phyloP scores from a whole-genome alignment of 768 basidiomycete genomes.

The Fibroporia radiculosa region DNA sequence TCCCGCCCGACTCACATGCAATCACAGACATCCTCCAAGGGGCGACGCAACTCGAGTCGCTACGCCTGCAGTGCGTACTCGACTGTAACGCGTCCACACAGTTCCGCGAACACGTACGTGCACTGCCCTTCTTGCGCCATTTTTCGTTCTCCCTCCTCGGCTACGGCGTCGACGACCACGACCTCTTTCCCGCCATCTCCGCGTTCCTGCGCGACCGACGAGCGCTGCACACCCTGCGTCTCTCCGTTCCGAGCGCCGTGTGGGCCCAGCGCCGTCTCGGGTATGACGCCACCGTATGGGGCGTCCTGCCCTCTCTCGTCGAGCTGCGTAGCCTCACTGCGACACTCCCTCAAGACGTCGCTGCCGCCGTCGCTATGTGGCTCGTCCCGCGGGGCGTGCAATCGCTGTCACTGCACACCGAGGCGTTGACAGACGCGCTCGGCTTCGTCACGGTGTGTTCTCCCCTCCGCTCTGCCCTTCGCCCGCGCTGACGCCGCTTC shows the following conservation, averaged over 20 bases:
- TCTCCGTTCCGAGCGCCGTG: slow-evolving; percentile 26
- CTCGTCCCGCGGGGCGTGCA: slow-evolving; percentile 41
- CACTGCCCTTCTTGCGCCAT: slow-evolving; percentile 57
- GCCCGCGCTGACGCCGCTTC: neutral
- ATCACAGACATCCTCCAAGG: slow-evolving; percentile 53
- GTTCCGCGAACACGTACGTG: slow-evolving; percentile 34
- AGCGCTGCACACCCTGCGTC: slow-evolving; percentile 43
- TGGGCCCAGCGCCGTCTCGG: slow-evolving; percentile 49
- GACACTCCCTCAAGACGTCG: slow-evolving; percentile 56
- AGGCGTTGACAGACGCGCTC: slow-evolving; percentile 18
- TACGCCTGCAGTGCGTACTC: slow-evolving; percentile 47
- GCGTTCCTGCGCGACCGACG: slow-evolving; percentile 55
- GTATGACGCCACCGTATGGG: slow-evolving; percentile 66
- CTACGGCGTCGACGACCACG: slow-evolving; percentile 37
- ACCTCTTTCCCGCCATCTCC: slow-evolving; percentile 61
- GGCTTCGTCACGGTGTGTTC: slow-evolving; percentile 19
- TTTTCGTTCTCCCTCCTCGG: slow-evolving; percentile 40
- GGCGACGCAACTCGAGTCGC: slow-evolving; percentile 56
- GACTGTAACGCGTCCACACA: slow-evolving; percentile 40
- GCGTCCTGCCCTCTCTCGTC: slow-evolving; percentile 52
- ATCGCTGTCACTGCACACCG: slow-evolving; percentile 21
- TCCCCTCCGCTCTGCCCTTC: neutral
- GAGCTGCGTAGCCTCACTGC: slow-evolving; percentile 49
- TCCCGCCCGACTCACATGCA: slow-evolving; percentile 40
- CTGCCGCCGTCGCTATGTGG: slow-evolving; percentile 59